Base-by-base conservation (phyloP, 257 asterid species). In the Ligustrum vulgare region DNA sequence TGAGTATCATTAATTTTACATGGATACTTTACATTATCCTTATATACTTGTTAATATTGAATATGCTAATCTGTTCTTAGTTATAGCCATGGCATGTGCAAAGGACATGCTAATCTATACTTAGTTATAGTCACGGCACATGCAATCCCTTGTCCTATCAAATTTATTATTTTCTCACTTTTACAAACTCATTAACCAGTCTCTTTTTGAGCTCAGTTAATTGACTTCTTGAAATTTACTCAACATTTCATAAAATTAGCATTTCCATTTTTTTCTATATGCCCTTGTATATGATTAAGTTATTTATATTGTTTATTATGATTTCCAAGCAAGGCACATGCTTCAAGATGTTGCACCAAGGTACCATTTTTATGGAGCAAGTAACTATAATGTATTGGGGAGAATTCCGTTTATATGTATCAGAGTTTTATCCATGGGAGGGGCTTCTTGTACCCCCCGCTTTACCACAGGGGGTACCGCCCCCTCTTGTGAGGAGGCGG, bases 191-290 rank as follows among this genome's bases (percentile, higher is more conserved):
- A 73, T 37, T 72, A 78, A 69, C 41, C 86, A 70, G 39, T 43
- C 82, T 56, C 77, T 80, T 25, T 34, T 75, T 78, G 39, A 75
- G 70, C 80, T 84, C 84, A 89, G 94, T 93, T 89, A 51, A 49
- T 45, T 58, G 56, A 56, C 15, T 39, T 47, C 64, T 8, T 56
- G 56, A 20, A 25, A 65, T 28, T 28, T 28, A 28, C 37, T 67
- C 23, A 22, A 63, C 20, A 33, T 22, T 28, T 47, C 31, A 23
- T 3, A 8, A 22, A 28, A 36, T 32, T 20, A 18, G 43, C 11
- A 25, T n/a, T 69, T 54, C 63, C 63, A 18, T 7, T 11, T 54
- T n/a, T 54, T 54, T 18, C 8, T 54, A 3, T 16, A 54, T n/a
- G 63, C 28, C 8, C 20, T 43, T 51, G 11, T 41, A 18, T 22